Conservation (phyloP, 1,284 basidiomycete species). For the Cryptococcus sp. region DNA sequence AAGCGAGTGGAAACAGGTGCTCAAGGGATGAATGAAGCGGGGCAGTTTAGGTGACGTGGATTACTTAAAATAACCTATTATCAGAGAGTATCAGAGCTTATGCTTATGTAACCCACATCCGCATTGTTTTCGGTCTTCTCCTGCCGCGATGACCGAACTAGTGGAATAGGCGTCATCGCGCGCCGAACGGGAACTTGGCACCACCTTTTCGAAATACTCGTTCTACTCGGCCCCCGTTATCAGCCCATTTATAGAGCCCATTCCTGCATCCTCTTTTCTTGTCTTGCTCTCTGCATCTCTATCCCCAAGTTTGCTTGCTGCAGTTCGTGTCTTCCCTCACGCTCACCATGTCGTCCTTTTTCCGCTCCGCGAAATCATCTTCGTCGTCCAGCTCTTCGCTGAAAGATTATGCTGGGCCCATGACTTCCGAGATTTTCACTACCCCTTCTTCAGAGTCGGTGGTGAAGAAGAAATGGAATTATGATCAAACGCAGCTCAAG, state of each 20-base stretch:
- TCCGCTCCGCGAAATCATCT: constrained; percentile 25
- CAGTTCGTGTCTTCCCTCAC: not conserved
- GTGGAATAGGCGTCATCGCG: not conserved
- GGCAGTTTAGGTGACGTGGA: constrained; percentile 16
- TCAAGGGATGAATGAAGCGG: not conserved
- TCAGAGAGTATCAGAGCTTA: not conserved
- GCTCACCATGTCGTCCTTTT: constrained; percentile 24
- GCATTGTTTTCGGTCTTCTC: not conserved
- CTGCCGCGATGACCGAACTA: not conserved
- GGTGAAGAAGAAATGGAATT: constrained; percentile 61
- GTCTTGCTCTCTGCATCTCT: not conserved
- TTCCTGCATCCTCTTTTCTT: not conserved
- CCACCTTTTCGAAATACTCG: no score
- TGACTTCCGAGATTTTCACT: constrained; percentile 53
- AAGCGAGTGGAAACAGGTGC: not conserved
- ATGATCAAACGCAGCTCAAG: constrained; percentile 64
- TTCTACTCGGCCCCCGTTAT: no score
- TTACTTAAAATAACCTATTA: not conserved
- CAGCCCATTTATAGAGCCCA: not conserved
- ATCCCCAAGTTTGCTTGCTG: not conserved
- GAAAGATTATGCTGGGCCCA: constrained; percentile 12
- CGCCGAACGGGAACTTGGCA: no score
- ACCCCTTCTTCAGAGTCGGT: constrained; percentile 56
- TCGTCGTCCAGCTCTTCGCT: constrained; percentile 28
- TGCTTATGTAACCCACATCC: not conserved